Base-by-base conservation (phyloP, 1,139 yeast species). In the Blastobotrys aristatus region DNA sequence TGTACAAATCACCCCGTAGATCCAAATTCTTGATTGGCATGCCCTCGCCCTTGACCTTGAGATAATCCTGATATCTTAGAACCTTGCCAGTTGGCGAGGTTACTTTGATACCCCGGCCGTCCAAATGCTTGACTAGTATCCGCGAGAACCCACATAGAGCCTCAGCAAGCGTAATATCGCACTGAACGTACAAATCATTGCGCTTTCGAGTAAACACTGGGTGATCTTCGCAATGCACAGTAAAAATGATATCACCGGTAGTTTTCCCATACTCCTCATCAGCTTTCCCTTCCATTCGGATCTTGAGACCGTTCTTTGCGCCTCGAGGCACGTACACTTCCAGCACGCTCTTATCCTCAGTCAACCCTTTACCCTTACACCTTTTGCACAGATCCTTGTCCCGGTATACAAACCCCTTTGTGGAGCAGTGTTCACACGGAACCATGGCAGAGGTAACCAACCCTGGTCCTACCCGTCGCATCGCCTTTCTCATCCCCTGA, bases 301-400 rank as follows among this genome's bases (percentile, higher is more conserved):
- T 75, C 6, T 70, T 63, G 46, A 82, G 89, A 8, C 84, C 85
- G 39, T 74, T 71, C 18, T 46, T 53, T 4, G 88, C 75, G 1
- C 98, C 97, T 42, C 79, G 79, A 6, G 79, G 79, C 29, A 92
- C 79, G 54, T 81, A 81, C 53, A 92, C 87, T 60, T 88, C 95
- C 51, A 89, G 67, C 17, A 84, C 77, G 60, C 86, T 84, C 26
- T 82, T 76, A 59, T 87, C 89, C 49, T 82, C 84, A 4, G 71
- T 69, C 4, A 79, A 71, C 32, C 82, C 77, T 3, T 69, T 67
- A 1, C 96, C 97, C 14, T 69, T 66, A 67, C 98, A 92, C 54
- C 73, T 73, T 58, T 81, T 84, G 70, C 98, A 92, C 52, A 74
- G 73, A 63, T 89, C 95, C 62, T 83, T 85, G 21, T 69, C 64